Evolutionary conservation across 352 stramenopile genomes (phyloP).

Genomic region (Phytophthora sp.): DNA sequence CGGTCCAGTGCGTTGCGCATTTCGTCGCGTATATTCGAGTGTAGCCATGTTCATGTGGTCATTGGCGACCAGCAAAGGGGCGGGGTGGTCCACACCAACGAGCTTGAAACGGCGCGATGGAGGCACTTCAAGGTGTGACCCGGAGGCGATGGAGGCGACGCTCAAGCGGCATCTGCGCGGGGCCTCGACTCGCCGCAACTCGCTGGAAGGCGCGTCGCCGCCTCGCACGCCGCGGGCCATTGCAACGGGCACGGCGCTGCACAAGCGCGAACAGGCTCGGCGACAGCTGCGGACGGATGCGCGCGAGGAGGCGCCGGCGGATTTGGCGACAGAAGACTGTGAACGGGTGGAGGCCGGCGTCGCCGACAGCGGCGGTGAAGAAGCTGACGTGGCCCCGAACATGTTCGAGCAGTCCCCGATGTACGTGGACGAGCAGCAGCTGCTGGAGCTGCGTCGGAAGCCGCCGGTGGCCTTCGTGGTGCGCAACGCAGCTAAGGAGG

Average conservation of each 20-base stretch:
- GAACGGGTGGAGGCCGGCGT: not conserved
- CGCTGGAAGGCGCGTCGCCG: not conserved
- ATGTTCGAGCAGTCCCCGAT: conserved; percentile 38
- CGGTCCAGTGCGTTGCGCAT: conserved; percentile 61
- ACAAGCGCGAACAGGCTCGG: conserved; percentile 14
- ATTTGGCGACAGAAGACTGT: not conserved
- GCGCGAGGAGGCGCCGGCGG: conserved; percentile 7
- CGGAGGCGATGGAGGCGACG: conserved; percentile 21
- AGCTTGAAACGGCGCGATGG: not conserved
- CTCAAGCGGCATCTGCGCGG: conserved; percentile 14
- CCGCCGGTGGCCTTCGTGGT: conserved; percentile 52
- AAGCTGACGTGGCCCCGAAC: not conserved
- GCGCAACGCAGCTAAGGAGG: conserved; percentile 30
- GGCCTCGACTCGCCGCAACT: conserved; percentile 10
- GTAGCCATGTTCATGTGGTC: conserved; percentile 22
- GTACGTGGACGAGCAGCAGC: conserved; percentile 36
- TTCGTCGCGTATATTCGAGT: not conserved
- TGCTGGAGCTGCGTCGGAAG: conserved; percentile 40
- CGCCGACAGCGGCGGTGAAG: not conserved
- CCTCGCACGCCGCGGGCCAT: not conserved
- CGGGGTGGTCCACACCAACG: not conserved
- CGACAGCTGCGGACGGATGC: not conserved
- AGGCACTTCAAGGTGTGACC: conserved; percentile 4
- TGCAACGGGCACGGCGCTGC: conserved; percentile 4
- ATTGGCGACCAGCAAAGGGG: conserved; percentile 6